These are phyloP conservation scores for Daldinia caldariorum DNA, from an alignment of 495 filamentous ascomycete genomes.

Conservation along the genomic window DNA sequence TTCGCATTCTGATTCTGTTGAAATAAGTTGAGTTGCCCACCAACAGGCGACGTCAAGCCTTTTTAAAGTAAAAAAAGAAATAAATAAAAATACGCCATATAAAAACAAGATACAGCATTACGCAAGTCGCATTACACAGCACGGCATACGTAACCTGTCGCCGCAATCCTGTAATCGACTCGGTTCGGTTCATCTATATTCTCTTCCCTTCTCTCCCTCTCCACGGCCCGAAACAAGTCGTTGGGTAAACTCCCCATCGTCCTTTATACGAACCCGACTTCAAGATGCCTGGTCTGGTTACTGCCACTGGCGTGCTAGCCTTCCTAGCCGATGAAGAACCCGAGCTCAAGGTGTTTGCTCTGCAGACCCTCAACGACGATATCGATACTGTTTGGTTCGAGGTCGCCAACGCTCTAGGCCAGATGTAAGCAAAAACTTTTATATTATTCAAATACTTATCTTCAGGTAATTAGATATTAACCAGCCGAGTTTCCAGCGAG, in stretches of 20 bases:
- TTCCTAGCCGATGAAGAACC: slow-evolving; percentile 94
- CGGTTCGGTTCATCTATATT: slow-evolving; percentile 18
- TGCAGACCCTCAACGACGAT: slow-evolving; percentile 92
- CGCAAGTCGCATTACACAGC: slow-evolving; percentile 7
- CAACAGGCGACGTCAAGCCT: too few species aligned
- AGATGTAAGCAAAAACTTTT: slow-evolving; percentile 74
- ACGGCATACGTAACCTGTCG: slow-evolving; percentile 4
- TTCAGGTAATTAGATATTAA: slow-evolving; percentile 25
- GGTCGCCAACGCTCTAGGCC: slow-evolving; percentile 86
- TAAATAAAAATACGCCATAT: slow-evolving; percentile 3
- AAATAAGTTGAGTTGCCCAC: too few species aligned
- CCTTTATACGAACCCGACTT: slow-evolving; percentile 1
- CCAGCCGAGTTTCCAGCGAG: slow-evolving; percentile 67
- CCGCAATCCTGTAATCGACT: background rate
- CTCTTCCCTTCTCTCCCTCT: slow-evolving; percentile 4
- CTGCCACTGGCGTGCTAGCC: slow-evolving; percentile 92
- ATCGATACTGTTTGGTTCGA: slow-evolving; percentile 98
- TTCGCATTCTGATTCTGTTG: too few species aligned
- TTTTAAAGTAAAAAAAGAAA: too few species aligned
- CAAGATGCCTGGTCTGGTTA: slow-evolving; percentile 91
- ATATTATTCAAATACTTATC: slow-evolving; percentile 31
- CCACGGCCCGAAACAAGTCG: slow-evolving; percentile 1
- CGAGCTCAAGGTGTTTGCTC: slow-evolving; percentile 90
- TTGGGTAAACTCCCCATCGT: slow-evolving; percentile 7
- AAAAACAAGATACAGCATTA: slow-evolving; percentile 9